A percentile compares a stretch with the other conserved stretches of the same genome.
These are phyloP conservation scores for Auriscalpium orientale DNA, from an alignment of 768 basidiomycete species.

Conservation along the genomic window DNA sequence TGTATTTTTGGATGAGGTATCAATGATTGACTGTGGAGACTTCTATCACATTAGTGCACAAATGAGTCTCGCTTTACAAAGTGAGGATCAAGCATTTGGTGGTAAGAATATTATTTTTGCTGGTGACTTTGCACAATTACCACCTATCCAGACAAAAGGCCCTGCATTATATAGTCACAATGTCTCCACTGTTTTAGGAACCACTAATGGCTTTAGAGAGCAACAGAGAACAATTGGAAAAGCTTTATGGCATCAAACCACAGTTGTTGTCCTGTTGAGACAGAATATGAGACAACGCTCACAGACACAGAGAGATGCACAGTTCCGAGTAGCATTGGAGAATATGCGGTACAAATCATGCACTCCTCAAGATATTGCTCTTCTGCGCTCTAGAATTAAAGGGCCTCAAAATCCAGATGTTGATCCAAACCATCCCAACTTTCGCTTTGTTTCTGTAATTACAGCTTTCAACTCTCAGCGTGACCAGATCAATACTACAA, in stretches of 20 bases:
- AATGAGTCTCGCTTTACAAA: conserved; percentile 15
- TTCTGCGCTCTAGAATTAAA: conserved; percentile 23
- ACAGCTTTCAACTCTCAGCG: conserved; percentile 29
- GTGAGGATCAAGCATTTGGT: conserved; percentile 23
- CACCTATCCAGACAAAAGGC: conserved; percentile 18
- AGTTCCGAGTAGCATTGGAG: conserved; percentile 25
- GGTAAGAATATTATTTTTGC: conserved; percentile 36
- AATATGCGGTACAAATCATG: conserved; percentile 26
- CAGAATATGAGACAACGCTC: conserved; percentile 15
- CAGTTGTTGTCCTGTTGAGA: conserved; percentile 13
- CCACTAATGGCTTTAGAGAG: not conserved
- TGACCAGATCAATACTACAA: conserved; percentile 30
- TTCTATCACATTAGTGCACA: conserved; percentile 21
- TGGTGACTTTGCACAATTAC: conserved; percentile 39
- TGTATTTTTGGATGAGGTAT: conserved; percentile 37
- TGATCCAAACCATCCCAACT: conserved; percentile 14
- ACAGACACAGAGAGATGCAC: conserved; percentile 18
- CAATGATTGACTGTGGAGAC: conserved; percentile 29
- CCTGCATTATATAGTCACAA: conserved; percentile 16
- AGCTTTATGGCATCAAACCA: conserved; percentile 15
- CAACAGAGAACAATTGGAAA: conserved; percentile 9
- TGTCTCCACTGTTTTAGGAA: not conserved
- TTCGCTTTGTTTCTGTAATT: conserved; percentile 31
- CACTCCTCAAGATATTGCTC: conserved; percentile 29
- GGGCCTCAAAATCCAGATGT: conserved; percentile 4